Percentiles rank a stretch among this genome's conserved stretches.
phyloP scores from a whole-genome alignment of 306 rosid genomes.

The Vigna trinervia region DNA sequence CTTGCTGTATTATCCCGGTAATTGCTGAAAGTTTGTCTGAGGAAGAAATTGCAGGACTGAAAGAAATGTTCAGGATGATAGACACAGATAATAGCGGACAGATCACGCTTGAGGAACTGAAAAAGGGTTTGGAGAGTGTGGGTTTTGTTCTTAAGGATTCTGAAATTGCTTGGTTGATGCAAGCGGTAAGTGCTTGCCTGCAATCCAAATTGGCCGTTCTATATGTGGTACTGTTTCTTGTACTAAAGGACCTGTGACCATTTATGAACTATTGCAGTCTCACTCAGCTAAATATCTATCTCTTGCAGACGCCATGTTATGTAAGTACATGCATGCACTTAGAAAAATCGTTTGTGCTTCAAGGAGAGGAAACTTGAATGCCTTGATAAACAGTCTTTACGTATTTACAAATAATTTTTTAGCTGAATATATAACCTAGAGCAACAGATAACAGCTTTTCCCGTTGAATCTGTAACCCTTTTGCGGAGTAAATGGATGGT shows the following conservation, averaged over 20 bases:
- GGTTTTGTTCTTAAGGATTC: slow-evolving; percentile 82
- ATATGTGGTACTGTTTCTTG: slow-evolving; percentile 30
- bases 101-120: slow-evolving; percentile 86
- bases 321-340: slow-evolving; percentile 47
- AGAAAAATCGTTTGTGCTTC: slow-evolving; percentile 51
- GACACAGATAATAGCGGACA: slow-evolving; percentile 91
- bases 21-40: slow-evolving; percentile 91
- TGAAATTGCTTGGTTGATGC: slow-evolving; percentile 81
- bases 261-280: slow-evolving; percentile 39
- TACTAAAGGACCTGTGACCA: slow-evolving; percentile 20
- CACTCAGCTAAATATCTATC: slow-evolving; percentile 48
- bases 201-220: slow-evolving; percentile 14
- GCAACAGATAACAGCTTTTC: slow-evolving; percentile 40
- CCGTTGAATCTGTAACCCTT: slow-evolving; percentile 36
- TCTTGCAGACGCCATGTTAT: slow-evolving; percentile 46
- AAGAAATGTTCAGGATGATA: slow-evolving; percentile 94
- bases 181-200: slow-evolving; percentile 68
- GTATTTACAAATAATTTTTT: slow-evolving; percentile 47
- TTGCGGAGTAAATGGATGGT: slow-evolving; percentile 36
- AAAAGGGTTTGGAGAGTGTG: slow-evolving; percentile 84
- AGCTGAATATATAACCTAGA: slow-evolving; percentile 41
- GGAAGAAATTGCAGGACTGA: slow-evolving; percentile 95
- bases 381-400: slow-evolving; percentile 45
- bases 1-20: slow-evolving; percentile 53
- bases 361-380: slow-evolving; percentile 50